These are phyloP conservation scores for Exobasidium rhododendri DNA, from an alignment of 1,284 basidiomycete genomes.

Conservation along the genomic window DNA sequence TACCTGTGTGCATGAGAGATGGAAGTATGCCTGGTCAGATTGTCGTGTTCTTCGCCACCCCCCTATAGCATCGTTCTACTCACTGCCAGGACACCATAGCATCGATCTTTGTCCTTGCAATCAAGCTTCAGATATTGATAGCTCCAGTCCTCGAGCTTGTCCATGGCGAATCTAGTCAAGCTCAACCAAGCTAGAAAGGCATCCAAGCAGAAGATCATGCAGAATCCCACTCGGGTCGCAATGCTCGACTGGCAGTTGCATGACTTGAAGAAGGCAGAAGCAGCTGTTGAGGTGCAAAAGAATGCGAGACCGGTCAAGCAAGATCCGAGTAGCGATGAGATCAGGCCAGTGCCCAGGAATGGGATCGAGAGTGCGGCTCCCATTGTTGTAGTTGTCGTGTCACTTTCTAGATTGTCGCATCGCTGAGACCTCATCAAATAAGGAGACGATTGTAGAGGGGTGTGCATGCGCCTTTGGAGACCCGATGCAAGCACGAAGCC, in stretches of 20 bases:
- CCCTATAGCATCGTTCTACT: constrained; percentile 56
- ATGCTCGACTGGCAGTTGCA: constrained; percentile 99
- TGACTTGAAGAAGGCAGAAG: constrained; percentile 95
- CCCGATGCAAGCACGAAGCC: too few relatives aligned
- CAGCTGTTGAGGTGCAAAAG: constrained; percentile 71
- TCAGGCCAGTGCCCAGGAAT: constrained; percentile 71
- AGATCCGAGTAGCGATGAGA: constrained; percentile 61
- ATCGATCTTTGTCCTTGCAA: constrained; percentile 77
- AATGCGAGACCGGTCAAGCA: constrained; percentile 55
- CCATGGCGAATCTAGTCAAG: constrained; percentile 82
- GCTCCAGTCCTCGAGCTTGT: constrained; percentile 84
- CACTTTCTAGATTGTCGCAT: too few relatives aligned
- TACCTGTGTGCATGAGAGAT: constrained; percentile 63
- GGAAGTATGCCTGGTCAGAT: not conserved
- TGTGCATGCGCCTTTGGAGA: too few relatives aligned
- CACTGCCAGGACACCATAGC: constrained; percentile 91
- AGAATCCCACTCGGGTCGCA: constrained; percentile 93
- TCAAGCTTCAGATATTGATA: constrained; percentile 99
- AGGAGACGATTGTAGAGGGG: too few relatives aligned
- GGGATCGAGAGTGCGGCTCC: constrained; percentile 82
- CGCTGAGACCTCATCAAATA: too few relatives aligned
- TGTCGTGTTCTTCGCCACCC: not conserved
- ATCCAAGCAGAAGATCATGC: constrained; percentile 90
- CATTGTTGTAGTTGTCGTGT: constrained; percentile 59
- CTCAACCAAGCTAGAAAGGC: constrained; percentile 97